Evolutionary conservation across 306 rosid genomes (phyloP), one percentile per base, ranked within the genome.

Genomic region (Vicia sativa): DNA sequence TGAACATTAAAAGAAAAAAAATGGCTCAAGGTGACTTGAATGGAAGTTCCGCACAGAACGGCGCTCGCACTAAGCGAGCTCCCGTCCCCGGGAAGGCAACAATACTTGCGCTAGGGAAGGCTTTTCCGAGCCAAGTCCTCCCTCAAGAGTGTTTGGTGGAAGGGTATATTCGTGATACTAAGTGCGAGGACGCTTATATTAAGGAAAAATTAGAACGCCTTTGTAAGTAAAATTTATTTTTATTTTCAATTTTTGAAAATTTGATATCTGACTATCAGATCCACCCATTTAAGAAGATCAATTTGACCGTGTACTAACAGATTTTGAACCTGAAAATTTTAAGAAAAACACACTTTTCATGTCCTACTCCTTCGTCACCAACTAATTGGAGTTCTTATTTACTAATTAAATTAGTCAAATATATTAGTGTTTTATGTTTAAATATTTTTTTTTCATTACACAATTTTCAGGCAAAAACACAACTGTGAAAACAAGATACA

Each of bases 131-230:
- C 74, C 99, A 95, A 75, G 70, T 91, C 52, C 74, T 95, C 77
- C 99, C 97, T 62, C 96, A 95, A 62, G 99, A 95, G 3, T 91
- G 96, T 82, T 87, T 95, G 81, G 97, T 87, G 0, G 97, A 95
- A 74, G 97, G 99, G 29, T 88, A 87, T 81, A 87, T 95, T 11
- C 87, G 97, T 0, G 96, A 95, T 73, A 95, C 96, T 1, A 91
- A 90, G 63, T 95, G 99, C 35, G 83, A 4, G 4, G 99, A 95
- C 62, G 9, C 68, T 1, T 70, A 86, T 74, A 62, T 95, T 25
- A 95, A 86, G 80, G 97, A 90, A 82, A 95, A 95, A 57, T 49
- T 95, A 64, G 95, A 84, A 67, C 97, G 95, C 13, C 84, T 95
- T 16, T 95, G 99, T 95, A 87, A 90, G 90, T 84, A 26, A 45